Evolutionary conservation across 148 eudicot genomes (phyloP).

Genomic region (Dianthus caryophyllus): DNA sequence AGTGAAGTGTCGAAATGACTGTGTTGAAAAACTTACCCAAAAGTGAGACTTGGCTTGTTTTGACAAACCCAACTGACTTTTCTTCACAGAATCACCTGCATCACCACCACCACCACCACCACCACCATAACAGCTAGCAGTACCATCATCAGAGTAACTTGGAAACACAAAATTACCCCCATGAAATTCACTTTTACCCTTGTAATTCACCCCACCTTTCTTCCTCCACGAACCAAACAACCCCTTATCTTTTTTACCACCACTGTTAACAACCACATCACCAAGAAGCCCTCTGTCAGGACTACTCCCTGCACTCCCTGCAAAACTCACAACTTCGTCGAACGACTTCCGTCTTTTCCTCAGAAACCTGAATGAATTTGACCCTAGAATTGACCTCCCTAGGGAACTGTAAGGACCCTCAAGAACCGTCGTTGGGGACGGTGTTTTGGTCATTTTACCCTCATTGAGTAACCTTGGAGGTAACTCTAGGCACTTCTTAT

Average conservation of each 20-base stretch:
- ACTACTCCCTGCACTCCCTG: constrained; percentile 27
- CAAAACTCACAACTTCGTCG: constrained; percentile 28
- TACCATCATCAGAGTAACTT: constrained; percentile 22
- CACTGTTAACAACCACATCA: constrained; percentile 18
- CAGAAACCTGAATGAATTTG: constrained; percentile 54
- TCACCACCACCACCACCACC: constrained; percentile 12
- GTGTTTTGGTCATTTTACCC: constrained; percentile 33
- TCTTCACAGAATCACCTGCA: constrained; percentile 38
- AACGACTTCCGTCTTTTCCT: constrained; percentile 30
- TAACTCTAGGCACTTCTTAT: constrained; percentile 35
- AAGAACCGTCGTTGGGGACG: constrained; percentile 67
- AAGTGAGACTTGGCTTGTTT: constrained; percentile 45
- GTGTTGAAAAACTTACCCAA: constrained; percentile 46
- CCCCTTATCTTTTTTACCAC: constrained; percentile 26
- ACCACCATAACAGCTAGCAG: constrained; percentile 13
- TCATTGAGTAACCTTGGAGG: constrained; percentile 50
- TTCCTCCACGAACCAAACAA: constrained; percentile 42
- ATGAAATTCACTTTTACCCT: constrained; percentile 16
- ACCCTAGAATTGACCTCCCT: constrained; percentile 30
- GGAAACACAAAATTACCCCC: constrained; percentile 43
- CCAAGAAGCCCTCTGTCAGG: constrained; percentile 40
- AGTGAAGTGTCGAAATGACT: too few relatives aligned
- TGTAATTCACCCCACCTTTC: constrained; percentile 12
- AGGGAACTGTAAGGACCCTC: constrained; percentile 42
- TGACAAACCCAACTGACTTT: constrained; percentile 34